These are phyloP conservation scores for Glycine tomentella DNA, from an alignment of 306 rosid genomes.

Conservation along the genomic window DNA sequence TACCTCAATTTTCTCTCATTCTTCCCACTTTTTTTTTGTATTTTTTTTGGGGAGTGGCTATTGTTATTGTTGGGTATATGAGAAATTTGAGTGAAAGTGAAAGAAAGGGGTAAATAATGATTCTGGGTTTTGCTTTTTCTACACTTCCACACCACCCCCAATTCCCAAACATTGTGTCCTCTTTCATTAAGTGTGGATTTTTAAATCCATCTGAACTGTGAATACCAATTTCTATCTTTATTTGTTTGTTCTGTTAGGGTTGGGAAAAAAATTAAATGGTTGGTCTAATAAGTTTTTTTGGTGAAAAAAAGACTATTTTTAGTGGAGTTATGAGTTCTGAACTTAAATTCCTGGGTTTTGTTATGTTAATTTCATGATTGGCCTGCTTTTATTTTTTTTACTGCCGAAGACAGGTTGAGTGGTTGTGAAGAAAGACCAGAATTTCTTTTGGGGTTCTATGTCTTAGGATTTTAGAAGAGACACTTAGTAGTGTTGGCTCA, in stretches of 20 bases:
- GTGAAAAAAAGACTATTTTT: neutral
- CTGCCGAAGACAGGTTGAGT: conserved; percentile 14
- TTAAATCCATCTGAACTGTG: neutral
- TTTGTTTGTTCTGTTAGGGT: conserved; percentile 25
- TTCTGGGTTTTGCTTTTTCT: conserved; percentile 32
- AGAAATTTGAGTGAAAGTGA: conserved; percentile 42
- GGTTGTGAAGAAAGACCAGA: neutral
- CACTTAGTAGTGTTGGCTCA: neutral
- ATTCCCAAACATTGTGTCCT: neutral
- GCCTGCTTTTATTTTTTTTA: neutral
- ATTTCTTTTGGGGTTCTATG: neutral
- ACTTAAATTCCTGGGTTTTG: neutral
- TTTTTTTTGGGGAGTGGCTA: conserved; percentile 19
- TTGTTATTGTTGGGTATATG: conserved; percentile 25
- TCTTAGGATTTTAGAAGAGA: conserved; percentile 27
- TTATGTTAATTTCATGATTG: conserved; percentile 8
- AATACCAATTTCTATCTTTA: neutral
- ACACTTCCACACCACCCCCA: neutral
- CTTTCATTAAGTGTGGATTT: conserved; percentile 33
- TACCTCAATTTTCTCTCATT: conserved; percentile 51
- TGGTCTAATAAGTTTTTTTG: neutral
- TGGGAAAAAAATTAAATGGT: conserved; percentile 6
- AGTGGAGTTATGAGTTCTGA: neutral
- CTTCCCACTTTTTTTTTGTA: neutral
- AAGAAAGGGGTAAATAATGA: conserved; percentile 3